Evolutionary conservation across 169 alveolate genomes (phyloP).

Genomic region (Plasmodium sp.): DNA sequence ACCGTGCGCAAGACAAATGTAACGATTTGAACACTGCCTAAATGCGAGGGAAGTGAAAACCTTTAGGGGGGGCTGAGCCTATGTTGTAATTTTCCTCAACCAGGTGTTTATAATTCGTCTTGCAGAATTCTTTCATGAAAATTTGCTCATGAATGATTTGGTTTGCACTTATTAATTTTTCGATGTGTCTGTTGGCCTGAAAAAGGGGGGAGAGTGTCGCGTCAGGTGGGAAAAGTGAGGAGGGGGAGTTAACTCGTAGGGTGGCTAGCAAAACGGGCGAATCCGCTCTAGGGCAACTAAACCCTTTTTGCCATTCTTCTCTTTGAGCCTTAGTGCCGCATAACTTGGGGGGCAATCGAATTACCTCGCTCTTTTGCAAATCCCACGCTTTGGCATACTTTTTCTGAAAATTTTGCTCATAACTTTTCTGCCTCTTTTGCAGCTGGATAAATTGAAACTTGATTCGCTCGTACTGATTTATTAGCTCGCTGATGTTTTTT

Average conservation of each 20-base stretch:
- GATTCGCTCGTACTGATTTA: conserved; percentile 59
- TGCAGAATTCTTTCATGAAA: conserved; percentile 35
- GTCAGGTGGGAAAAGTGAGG: background rate
- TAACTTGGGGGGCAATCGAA: background rate
- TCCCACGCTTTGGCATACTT: conserved; percentile 64
- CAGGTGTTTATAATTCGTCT: conserved; percentile 41
- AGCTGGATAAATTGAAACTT: conserved; percentile 56
- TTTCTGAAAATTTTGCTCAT: conserved; percentile 48
- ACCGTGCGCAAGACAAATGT: background rate
- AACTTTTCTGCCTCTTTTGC: conserved; percentile 60
- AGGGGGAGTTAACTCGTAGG: background rate
- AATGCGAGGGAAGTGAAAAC: background rate
- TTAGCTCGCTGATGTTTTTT: conserved; percentile 32
- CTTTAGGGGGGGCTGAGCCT: conserved; percentile 4
- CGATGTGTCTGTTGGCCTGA: conserved; percentile 49
- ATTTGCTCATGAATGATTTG: conserved; percentile 59
- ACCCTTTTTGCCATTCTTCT: background rate
- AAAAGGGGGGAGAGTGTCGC: background rate
- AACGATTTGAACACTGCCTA: background rate
- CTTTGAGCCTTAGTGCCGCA: background rate
- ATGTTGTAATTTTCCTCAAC: conserved; percentile 17
- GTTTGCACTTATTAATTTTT: conserved; percentile 53
- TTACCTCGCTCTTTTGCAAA: conserved; percentile 56
- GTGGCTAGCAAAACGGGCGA: background rate
- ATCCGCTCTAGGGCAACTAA: background rate